A percentile compares a stretch with the other conserved stretches of the same genome.
These are phyloP conservation scores for Chamaecrista fasciculata DNA, from an alignment of 306 rosid genomes.

Conservation along the genomic window DNA sequence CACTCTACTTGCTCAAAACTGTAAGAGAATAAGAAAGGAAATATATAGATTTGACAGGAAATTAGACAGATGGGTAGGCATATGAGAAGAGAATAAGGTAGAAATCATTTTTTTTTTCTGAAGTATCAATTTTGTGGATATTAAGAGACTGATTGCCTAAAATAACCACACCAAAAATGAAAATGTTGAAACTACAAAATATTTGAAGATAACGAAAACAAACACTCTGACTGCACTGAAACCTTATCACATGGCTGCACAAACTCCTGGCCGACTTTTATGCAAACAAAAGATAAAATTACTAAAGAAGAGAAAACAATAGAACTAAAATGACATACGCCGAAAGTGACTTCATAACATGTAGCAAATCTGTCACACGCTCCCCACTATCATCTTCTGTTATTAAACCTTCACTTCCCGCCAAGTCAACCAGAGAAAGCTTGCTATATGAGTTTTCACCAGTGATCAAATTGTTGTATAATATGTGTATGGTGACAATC, in stretches of 20 bases:
- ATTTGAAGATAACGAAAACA: neutral
- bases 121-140: neutral
- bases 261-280: neutral
- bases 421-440: constrained; percentile 79
- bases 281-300: constrained; percentile 10
- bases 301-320: neutral
- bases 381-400: constrained; percentile 77
- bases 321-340: constrained; percentile 58
- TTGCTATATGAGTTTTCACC: constrained; percentile 74
- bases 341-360: constrained; percentile 91
- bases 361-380: constrained; percentile 75
- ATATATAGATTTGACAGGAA: neutral
- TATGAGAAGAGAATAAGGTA: neutral
- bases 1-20: neutral
- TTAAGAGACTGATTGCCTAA: neutral
- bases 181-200: constrained; percentile 24
- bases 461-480: constrained; percentile 61
- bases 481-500: constrained; percentile 61
- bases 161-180: constrained; percentile 9
- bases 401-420: constrained; percentile 86
- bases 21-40: neutral
- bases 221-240: neutral
- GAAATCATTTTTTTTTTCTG: neutral
- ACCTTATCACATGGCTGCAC: neutral
- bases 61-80: neutral